A percentile compares a stretch with the other conserved stretches of the same genome.
These are phyloP conservation scores for Apiotrichum sp. DNA, from an alignment of 1,284 basidiomycete species.

Conservation along the genomic window DNA sequence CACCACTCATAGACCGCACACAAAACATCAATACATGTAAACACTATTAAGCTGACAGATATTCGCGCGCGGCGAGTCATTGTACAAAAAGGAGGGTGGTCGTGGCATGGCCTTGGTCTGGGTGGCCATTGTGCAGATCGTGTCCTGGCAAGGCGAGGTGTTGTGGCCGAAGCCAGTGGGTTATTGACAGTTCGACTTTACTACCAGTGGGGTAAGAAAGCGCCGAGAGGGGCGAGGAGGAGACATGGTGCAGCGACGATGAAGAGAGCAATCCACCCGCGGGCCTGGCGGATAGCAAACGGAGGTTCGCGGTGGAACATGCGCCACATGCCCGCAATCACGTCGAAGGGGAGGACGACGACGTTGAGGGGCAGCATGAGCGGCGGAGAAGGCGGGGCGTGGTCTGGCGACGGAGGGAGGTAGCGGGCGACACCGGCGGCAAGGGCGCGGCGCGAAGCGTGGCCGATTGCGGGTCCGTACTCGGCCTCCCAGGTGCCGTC, in stretches of 20 bases:
- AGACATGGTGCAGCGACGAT: constrained; percentile 13
- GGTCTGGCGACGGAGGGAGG: constrained; percentile 11
- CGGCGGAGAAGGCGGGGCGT: constrained; percentile 7
- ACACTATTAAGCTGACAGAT: constrained; percentile 2
- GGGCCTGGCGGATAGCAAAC: constrained; percentile 8
- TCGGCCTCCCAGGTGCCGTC: constrained; percentile 22
- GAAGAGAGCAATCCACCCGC: constrained; percentile 14
- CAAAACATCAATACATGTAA: constrained; percentile 1
- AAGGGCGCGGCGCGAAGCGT: constrained; percentile 10
- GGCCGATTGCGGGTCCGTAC: constrained; percentile 15
- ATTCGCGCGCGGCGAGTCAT: neutral
- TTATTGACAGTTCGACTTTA: neutral
- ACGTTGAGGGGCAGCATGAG: constrained; percentile 23
- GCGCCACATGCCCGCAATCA: constrained; percentile 6
- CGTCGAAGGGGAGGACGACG: constrained; percentile 19
- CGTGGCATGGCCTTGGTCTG: neutral
- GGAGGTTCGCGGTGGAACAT: constrained; percentile 7
- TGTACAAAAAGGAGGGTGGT: too few relatives aligned
- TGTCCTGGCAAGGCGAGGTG: neutral
- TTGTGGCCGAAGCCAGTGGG: neutral
- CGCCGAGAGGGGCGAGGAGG: constrained; percentile 10
- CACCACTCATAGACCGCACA: neutral
- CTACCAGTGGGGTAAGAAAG: constrained; percentile 11
- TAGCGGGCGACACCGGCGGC: constrained; percentile 18
- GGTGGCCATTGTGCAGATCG: neutral